Evolutionary conservation across 257 asterid species (phyloP), one percentile per base, ranked within the genome.

Genomic region (Nicotiana attenuata): DNA sequence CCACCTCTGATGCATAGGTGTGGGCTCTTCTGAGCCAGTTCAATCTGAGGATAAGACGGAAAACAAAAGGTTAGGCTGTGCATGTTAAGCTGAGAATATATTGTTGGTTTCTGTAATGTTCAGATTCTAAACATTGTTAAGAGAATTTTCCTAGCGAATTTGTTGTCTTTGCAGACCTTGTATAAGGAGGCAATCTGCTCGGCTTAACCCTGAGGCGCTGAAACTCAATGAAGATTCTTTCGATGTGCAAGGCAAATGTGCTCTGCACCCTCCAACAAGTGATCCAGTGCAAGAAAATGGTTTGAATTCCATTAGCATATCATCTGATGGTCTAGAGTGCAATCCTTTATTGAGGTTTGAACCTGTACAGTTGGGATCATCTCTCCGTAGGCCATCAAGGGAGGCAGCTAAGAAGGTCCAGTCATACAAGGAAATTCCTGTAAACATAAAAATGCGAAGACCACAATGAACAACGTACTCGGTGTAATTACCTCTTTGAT

Each of bases 361-460:
- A 76, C 57, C 92, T 67, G 86, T 81, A 80, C 89, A 81, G 77
- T 52, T 41, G 4, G 84, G 84, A 84, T 28, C 88, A 17, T 88
- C 93, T 73, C 81, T 89, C 5, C 61, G 86, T 71, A 88, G 98
- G 89, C 97, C 97, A 41, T 89, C 88, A 13, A 91, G 97, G 13
- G 85, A 76, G 60, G 96, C 98, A 52, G 91, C 93, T 75, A 89
- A 50, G 86, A 94, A 90, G 85, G 91, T 94, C 75, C 90, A 87
- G 81, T 90, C 96, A 5, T 92, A 94, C 89, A 94, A 86, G 90
- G 97, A 94, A 91, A 57, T 87, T 35, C 89, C 95, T 7, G 0
- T 89, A 15, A 88, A 88, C n/a, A 83, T 84, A 71, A 94, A 94
- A 86, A 91, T 91, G 97, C 94, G 97, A 52, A 92, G 97, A 88